Evolutionary conservation across 768 basidiomycete genomes (phyloP), one percentile per base, ranked within the genome.

Genomic region (Tephrocybe rancida): DNA sequence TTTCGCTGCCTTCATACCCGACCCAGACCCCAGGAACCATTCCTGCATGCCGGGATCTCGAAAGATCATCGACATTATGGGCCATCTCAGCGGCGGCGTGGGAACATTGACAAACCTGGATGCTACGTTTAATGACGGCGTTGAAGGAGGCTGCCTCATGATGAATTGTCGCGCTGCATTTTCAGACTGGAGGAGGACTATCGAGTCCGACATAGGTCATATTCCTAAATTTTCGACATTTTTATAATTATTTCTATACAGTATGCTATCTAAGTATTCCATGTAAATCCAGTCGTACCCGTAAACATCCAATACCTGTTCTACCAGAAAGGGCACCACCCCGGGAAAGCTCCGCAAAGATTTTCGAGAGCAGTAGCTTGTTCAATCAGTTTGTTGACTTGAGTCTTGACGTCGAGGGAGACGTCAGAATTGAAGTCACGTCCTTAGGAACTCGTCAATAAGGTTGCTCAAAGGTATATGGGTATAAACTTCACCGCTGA

Each of bases 351-450:
- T 67, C 95, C 95, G 67, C 93, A 96, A 2, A 98, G 82, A 68
- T 98, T 96, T 70, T 98, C 95, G 38, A 97, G 67, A 11, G 91
- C 88, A 2, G 90, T 97, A 4, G 96, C 92, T 67, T 98, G 92
- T 56, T 86, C 80, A 56, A 99, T 97, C 50, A 99, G 77, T 66
- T 89, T 88, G 64, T 95, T 91, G 14, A 99, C 96, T 69, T 99
- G 96, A 10, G 76, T 81, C 24, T 78, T 71, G 16, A 97, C 91
- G 8, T 79, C 72, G 43, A 98, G 77, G 1, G 78, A 74, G 41
- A 84, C 73, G 4, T 92, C 86, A 0, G 92, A 90, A 65, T 96
- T 90, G 76, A 98, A 98, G 67, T 99, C 96, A 50, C 85, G 87
- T 18, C 96, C 95, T 91, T 35, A 41, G 29, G 50, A 19, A 55